Evolutionary conservation across 805 yeast genomes (phyloP).

Genomic region (Lachancea nothofagi): DNA sequence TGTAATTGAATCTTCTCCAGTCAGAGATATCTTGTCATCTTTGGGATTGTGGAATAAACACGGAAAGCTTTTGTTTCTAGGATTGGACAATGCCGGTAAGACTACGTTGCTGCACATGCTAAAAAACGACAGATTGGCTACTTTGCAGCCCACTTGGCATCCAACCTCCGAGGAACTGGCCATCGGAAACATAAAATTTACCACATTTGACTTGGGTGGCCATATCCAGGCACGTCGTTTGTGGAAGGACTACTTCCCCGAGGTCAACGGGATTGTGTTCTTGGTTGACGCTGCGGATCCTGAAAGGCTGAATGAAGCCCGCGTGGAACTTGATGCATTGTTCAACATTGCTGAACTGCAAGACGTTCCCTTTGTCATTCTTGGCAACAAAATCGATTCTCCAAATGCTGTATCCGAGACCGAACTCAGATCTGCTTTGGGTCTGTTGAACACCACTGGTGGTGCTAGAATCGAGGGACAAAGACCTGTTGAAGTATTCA

Average conservation of each 20-base stretch:
- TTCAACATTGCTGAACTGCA: conserved; percentile 88
- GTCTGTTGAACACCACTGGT: conserved; percentile 86
- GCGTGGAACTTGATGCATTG: conserved; percentile 89
- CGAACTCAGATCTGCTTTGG: conserved; percentile 85
- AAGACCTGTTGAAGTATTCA: conserved; percentile 92
- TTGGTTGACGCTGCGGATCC: conserved; percentile 96
- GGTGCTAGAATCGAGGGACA: conserved; percentile 62
- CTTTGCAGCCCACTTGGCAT: conserved; percentile 95
- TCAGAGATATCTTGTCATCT: conserved; percentile 71
- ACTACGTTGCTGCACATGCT: conserved; percentile 83
- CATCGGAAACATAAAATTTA: conserved; percentile 92
- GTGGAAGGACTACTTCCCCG: conserved; percentile 99
- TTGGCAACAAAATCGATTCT: conserved; percentile 96
- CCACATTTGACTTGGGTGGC: conserved; percentile 98
- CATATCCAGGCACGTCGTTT: conserved; percentile 98
- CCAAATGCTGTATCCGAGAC: conserved; percentile 92
- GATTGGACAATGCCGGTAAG: conserved; percentile 97
- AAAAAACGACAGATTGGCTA: conserved; percentile 94
- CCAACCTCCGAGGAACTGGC: conserved; percentile 98
- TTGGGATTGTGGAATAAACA: conserved; percentile 89
- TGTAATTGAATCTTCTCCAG: conserved; percentile 29
- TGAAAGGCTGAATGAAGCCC: conserved; percentile 90
- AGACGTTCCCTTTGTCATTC: conserved; percentile 83
- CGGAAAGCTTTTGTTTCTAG: conserved; percentile 91
- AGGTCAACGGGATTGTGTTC: conserved; percentile 95